A percentile compares a stretch with the other conserved stretches of the same genome.
Evolutionary conservation across 164 flowering plant species (phyloP).

Genomic region (Nelumbo lutea): DNA sequence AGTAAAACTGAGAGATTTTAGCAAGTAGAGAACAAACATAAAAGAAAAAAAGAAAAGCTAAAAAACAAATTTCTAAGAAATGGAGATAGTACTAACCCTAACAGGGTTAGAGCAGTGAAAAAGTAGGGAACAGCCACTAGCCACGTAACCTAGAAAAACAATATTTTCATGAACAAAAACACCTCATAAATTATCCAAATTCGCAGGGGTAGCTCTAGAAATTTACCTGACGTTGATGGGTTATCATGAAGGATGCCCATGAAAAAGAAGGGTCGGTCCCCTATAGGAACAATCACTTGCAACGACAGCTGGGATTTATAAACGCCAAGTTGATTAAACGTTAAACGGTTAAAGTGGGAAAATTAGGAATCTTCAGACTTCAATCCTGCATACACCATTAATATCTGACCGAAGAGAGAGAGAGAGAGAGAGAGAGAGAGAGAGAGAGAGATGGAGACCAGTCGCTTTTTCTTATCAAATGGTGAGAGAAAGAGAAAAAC

Average conservation of each 20-base stretch:
- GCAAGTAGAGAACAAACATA: neutral
- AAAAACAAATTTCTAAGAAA: neutral
- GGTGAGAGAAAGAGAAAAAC: neutral
- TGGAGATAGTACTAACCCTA: neutral
- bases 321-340: neutral
- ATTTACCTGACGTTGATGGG: conserved; percentile 17
- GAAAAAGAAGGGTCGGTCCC: neutral
- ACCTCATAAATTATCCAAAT: neutral
- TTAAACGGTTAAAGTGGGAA: conserved; percentile 5
- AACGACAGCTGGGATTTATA: conserved; percentile 10
- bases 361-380: neutral
- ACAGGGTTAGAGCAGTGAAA: neutral
- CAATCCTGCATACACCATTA: conserved; percentile 14
- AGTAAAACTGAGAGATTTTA: neutral
- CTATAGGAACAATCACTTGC: conserved; percentile 13
- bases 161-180: neutral
- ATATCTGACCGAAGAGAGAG: conserved; percentile 7
- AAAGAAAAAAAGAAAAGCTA: too few relatives aligned
- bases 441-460: neutral
- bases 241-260: conserved; percentile 8
- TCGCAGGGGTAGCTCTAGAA: conserved; percentile 13
- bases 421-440: neutral
- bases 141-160: neutral
- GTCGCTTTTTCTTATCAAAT: conserved; percentile 5
- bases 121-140: neutral